Evolutionary conservation across 1,284 basidiomycete species (phyloP), one percentile per base, ranked within the genome.

Genomic region (Ganoderma lingzhi): DNA sequence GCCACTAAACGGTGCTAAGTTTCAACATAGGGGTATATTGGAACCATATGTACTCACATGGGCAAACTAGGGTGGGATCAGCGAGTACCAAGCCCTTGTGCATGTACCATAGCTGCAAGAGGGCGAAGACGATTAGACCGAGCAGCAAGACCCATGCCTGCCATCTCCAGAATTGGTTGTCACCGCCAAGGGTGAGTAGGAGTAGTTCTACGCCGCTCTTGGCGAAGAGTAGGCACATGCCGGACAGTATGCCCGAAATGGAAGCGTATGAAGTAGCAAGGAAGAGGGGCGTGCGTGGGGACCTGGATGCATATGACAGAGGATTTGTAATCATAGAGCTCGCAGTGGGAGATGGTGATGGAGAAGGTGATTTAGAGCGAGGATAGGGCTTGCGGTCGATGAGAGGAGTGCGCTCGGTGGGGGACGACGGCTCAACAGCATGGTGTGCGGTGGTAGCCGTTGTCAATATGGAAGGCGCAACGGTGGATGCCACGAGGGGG

Each of bases 201-300:
- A 98, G 84, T 10, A 99, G 85, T 81, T 98, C 96, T 12, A 98
- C 94, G 2, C 95, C 96, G 64, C 94, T 95, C 83, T 99, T 99
- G 42, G 97, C 96, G 70, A 98, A 94, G 6, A 99, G 84, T 51
- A 99, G 84, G 77, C 96, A 98, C 87, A 98, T 93, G 37, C 96
- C 97, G 0, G 94, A 96, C 19, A 98, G 84, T n/a, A 96, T 96
- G 0, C 96, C 97, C 1, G 94, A 96, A 56, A 92, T 90, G 1
- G 95, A 95, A 10, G 96, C 94, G 79, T 96, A 99, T 0, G 95
- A 94, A 53, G 97, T 87, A 2, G 96, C 93, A 30, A 97, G 84
- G 59, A 93, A 82, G 0, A 95, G 82, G 9, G 90, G 87, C 1
- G 88, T 92, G 39, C 86, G 86, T 14, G 74, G 69, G 6, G 72